Conservation (phyloP, 345 rosid genomes). For the Syzygium aromaticum region DNA sequence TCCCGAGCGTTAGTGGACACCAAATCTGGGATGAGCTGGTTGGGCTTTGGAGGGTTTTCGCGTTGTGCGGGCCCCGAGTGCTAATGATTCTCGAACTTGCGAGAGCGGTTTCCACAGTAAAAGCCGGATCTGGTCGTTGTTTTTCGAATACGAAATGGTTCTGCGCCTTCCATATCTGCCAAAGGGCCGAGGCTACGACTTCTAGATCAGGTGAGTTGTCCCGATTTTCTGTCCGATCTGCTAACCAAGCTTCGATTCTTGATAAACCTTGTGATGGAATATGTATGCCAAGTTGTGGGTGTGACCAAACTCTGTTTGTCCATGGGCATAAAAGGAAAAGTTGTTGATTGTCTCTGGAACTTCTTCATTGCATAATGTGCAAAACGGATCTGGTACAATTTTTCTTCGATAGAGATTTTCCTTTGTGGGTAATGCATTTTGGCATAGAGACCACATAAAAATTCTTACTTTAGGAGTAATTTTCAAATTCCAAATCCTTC, state of each 20-base stretch:
- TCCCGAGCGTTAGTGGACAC: not conserved
- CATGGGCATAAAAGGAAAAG: not conserved
- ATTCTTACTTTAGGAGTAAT: not conserved
- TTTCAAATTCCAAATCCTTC: not conserved
- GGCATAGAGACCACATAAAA: not conserved
- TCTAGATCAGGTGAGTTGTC: not conserved
- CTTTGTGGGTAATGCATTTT: not conserved
- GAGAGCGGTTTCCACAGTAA: not conserved
- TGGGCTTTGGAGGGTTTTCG: not conserved
- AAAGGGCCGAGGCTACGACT: not conserved
- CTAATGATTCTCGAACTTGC: not conserved
- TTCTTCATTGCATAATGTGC: not conserved
- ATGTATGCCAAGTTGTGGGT: not conserved
- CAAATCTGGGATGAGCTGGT: not conserved
- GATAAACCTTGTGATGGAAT: not conserved
- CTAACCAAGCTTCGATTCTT: not conserved
- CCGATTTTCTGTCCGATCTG: not conserved
- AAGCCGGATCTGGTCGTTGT: not conserved
- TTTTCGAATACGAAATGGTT: no score
- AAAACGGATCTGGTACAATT: not conserved
- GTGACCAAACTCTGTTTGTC: not conserved
- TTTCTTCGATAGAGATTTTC: not conserved
- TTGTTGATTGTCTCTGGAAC: not conserved
- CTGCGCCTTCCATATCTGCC: not conserved
- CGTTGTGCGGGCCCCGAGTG: not conserved